Percentiles rank a stretch among this genome's conserved stretches.
These are phyloP conservation scores for Poteriospumella lacustris DNA, from an alignment of 108 stramenopile genomes.

Conservation along the genomic window DNA sequence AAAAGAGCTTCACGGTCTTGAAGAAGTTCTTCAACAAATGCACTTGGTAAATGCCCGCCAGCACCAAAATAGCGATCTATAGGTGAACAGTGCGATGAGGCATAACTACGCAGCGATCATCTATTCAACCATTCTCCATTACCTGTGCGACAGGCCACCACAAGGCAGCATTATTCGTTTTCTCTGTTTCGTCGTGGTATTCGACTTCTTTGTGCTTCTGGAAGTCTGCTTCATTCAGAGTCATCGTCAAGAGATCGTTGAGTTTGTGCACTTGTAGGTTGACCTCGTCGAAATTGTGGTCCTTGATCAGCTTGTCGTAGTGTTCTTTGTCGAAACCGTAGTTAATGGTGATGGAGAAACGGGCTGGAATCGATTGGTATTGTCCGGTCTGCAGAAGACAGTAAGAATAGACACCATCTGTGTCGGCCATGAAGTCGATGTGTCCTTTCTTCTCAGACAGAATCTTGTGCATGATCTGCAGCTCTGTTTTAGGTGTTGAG, in stretches of 20 bases:
- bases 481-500: background rate
- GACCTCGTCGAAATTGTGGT: slow-evolving; percentile 27
- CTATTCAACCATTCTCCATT: background rate
- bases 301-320: slow-evolving; percentile 28
- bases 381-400: background rate
- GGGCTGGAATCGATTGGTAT: background rate
- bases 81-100: background rate
- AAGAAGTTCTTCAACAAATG: slow-evolving; percentile 31
- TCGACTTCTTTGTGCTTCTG: slow-evolving; percentile 40
- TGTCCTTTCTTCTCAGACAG: slow-evolving; percentile 25
- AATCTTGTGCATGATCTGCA: slow-evolving; percentile 3
- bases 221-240: slow-evolving; percentile 39
- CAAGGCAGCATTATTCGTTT: slow-evolving; percentile 25
- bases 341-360: background rate
- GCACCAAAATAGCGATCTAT: slow-evolving; percentile 31
- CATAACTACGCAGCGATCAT: no score
- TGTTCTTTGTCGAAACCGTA: slow-evolving; percentile 5
- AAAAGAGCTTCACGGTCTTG: slow-evolving; percentile 30
- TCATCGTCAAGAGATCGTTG: slow-evolving; percentile 30
- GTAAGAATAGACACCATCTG: slow-evolving; percentile 30
- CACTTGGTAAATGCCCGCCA: slow-evolving; percentile 34
- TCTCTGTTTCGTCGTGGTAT: slow-evolving; percentile 30
- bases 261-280: slow-evolving; percentile 24
- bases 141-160: slow-evolving; percentile 40
- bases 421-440: slow-evolving; percentile 22